Conservation (phyloP, 495 filamentous ascomycete species). For the Penicillium crystallinum region DNA sequence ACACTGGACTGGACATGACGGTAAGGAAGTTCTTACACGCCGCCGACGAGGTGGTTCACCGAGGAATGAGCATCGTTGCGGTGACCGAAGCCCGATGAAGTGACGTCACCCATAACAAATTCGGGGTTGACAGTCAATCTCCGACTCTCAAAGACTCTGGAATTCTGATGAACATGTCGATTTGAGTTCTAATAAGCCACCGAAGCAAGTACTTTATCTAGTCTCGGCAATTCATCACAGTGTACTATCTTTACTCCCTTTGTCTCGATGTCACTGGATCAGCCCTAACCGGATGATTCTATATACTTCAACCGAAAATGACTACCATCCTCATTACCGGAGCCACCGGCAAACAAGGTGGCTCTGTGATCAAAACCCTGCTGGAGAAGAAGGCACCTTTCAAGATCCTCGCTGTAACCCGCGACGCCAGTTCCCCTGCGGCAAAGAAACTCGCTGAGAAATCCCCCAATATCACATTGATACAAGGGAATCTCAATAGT, state of each 20-base stretch:
- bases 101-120: background rate
- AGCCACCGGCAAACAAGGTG: constrained; percentile 64
- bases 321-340: constrained; percentile 57
- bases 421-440: constrained; percentile 47
- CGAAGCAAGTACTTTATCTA: background rate
- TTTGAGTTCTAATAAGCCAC: background rate
- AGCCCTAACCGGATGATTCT: background rate
- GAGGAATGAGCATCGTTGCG: constrained; percentile 63
- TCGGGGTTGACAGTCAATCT: background rate
- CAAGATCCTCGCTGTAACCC: constrained; percentile 66
- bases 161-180: background rate
- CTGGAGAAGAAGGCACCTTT: constrained; percentile 39
- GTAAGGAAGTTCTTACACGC: constrained; percentile 55
- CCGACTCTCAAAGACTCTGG: background rate
- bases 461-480: constrained; percentile 42
- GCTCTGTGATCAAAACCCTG: constrained; percentile 54
- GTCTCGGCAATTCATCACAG: background rate
- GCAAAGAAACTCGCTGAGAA: constrained; percentile 48
- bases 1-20: constrained; percentile 57
- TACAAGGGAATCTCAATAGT: constrained; percentile 53
- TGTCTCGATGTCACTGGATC: background rate
- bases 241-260: background rate
- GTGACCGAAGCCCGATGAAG: background rate
- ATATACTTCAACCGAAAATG: constrained; percentile 2
- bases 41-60: constrained; percentile 49